Evolutionary conservation across 305 asterid genomes (phyloP), one percentile per base, ranked within the genome.

Genomic region (Fraxinus sp.): DNA sequence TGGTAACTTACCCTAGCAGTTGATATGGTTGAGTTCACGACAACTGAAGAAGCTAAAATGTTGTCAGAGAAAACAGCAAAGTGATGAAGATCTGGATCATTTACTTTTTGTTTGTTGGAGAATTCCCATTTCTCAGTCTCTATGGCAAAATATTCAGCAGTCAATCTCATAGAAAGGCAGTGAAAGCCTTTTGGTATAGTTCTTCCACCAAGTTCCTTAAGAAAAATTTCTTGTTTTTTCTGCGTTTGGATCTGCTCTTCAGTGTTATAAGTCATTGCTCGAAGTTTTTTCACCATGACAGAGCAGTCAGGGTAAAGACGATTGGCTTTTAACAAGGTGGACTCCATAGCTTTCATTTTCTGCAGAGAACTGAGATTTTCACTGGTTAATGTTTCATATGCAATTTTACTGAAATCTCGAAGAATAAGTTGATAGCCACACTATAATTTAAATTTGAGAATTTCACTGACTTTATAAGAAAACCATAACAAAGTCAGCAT

Each of bases 301-400:
- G 92, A 64, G 88, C 99, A 94, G 85, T 94, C 97, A 83, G 98
- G 98, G 90, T 89, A 94, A 30, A 91, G 71, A 78, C 89, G 92
- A 82, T 89, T 86, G 18, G 98, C 98, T 91, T 89, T 96, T 82
- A 84, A 82, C 89, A 96, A 80, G 64, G 98, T 85, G 66, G 87
- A 75, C 71, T 91, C 97, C 99, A 96, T 94, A 44, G 94, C 95
- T 90, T 91, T 93, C 95, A 93, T 96, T 91, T 91, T 96, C 92
- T 94, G 98, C 86, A 89, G 79, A 84, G 97, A 88, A 88, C 99
- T 96, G 97, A 88, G 88, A 83, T 73, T 49, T 41, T 73, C 79
- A 83, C 80, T 36, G 37, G 70, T 82, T 84, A 72, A 72, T 82
- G 86, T 80, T 81, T 84, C 72, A 80, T 66, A 72, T 36, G 14